Percentiles rank a stretch among this genome's conserved stretches.
These are phyloP conservation scores for Apiotrichum laibachii DNA, from an alignment of 1,284 basidiomycete species.

Conservation along the genomic window DNA sequence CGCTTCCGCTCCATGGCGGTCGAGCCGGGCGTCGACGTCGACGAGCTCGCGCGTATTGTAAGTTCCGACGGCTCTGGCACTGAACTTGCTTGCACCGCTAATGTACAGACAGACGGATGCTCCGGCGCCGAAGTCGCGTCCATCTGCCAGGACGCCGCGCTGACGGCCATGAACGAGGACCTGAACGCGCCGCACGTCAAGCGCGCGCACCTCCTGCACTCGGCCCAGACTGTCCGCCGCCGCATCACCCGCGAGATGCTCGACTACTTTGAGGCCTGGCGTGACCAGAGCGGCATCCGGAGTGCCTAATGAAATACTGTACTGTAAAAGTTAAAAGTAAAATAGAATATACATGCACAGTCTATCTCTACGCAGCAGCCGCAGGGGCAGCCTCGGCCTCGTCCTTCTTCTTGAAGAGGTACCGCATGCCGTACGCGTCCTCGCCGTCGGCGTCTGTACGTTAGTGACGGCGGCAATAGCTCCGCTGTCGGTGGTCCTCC, in stretches of 20 bases:
- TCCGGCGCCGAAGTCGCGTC: constrained; percentile 92
- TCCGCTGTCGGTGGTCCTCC: not conserved
- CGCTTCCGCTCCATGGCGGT: constrained; percentile 76
- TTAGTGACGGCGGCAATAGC: not conserved
- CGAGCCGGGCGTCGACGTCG: constrained; percentile 65
- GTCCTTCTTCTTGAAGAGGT: constrained; percentile 48
- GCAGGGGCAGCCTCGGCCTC: not conserved
- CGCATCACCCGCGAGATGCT: constrained; percentile 85
- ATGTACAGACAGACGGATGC: constrained; percentile 77
- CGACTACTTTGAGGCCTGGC: constrained; percentile 64
- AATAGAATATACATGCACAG: constrained; percentile 18
- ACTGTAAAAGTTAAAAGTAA: not conserved
- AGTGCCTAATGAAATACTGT: constrained; percentile 29
- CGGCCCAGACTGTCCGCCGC: constrained; percentile 68
- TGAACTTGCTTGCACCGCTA: too few species aligned
- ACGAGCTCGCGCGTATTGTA: constrained; percentile 70
- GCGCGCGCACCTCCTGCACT: constrained; percentile 68
- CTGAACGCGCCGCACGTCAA: constrained; percentile 73
- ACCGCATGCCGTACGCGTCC: constrained; percentile 84
- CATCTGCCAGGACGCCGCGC: constrained; percentile 93
- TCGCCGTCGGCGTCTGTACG: constrained; percentile 81
- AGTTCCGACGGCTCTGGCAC: constrained; percentile 36
- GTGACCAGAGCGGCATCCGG: constrained; percentile 52
- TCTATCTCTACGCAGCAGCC: not conserved
- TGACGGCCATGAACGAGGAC: constrained; percentile 83